phyloP scores from a whole-genome alignment of 768 basidiomycete species.

The Suillus hirtellus region DNA sequence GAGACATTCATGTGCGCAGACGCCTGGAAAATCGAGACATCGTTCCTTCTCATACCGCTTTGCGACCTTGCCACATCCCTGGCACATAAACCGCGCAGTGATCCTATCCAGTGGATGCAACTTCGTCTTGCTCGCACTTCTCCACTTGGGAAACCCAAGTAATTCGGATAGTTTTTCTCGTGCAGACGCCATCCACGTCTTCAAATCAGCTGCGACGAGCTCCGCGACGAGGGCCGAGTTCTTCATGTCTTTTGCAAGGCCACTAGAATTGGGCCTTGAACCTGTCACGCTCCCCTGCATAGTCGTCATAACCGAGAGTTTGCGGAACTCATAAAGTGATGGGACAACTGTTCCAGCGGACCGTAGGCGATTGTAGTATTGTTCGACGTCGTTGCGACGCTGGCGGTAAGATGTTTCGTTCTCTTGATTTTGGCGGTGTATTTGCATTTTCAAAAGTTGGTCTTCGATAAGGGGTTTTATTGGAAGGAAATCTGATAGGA shows the following conservation, averaged over 20 bases:
- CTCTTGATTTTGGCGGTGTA: conserved; percentile 27
- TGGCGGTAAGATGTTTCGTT: conserved; percentile 28
- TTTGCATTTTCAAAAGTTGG: conserved; percentile 30
- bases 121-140: conserved; percentile 42
- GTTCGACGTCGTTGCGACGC: conserved; percentile 37
- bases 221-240: conserved; percentile 33
- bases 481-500: conserved; percentile 21
- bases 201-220: conserved; percentile 45
- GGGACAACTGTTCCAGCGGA: conserved; percentile 42
- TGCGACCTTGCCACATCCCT: conserved; percentile 43
- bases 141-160: conserved; percentile 56
- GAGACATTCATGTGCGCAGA: conserved; percentile 59
- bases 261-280: conserved; percentile 3
- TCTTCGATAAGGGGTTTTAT: conserved; percentile 26
- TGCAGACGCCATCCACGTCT: conserved; percentile 49
- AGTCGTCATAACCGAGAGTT: conserved; percentile 45
- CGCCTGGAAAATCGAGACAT: conserved; percentile 58
- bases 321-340: conserved; percentile 46
- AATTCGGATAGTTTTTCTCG: conserved; percentile 42
- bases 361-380: conserved; percentile 48
- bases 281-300: conserved; percentile 24
- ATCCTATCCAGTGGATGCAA: conserved; percentile 60
- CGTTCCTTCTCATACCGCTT: conserved; percentile 37
- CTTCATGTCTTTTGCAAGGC: conserved; percentile 29
- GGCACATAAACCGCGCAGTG: conserved; percentile 61